Evolutionary conservation across 2,329 filamentous ascomycete species (phyloP), one percentile per base, ranked within the genome.

Genomic region (Blumeria hordei): DNA sequence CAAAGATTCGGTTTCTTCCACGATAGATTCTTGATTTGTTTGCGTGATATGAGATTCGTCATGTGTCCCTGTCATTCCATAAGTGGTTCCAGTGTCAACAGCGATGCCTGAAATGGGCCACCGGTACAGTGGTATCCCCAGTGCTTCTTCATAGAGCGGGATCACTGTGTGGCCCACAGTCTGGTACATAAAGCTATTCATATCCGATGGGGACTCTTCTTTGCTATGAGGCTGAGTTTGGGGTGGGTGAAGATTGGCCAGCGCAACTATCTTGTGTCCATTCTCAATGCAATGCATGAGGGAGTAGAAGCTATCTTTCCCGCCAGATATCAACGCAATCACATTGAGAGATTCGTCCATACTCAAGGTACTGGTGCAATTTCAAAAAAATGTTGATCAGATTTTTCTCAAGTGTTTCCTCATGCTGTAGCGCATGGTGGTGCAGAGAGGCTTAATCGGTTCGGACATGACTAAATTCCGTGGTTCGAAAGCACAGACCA

Each of bases 181-280:
- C 72, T 98, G 92, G 72, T 96, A 98, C 92, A 98, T 98, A 79
- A 92, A 96, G 70, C 88, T 95, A 68, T 98, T 87, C 62, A 94
- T 74, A 67, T 96, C 85, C 55, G 74, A 69, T 59, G 73, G 71
- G 37, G 74, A 71, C 5, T 67, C 65, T 33, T 65, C 67, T 6
- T 60, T 58, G 35, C 55, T 57, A 39, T 49, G 6, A 51, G 10
- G n/a, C 14, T 44, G 36, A 37, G n/a, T 34, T 11, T 54, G 52
- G 21, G 51, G n/a, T 14, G 87, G 90, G 65, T 88, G 76, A 55
- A 98, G 72, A 68, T 98, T 98, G 53, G 86, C 92, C 51, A 98
- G 72, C 7, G 92, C 92, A 53, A 95, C 77, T 50, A 98, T 72
- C 59, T 76, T 75, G 68, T 96, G 90, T 28, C 86, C 88, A 66